A percentile compares a stretch with the other conserved stretches of the same genome.
These are phyloP conservation scores for Colletotrichum falcatum DNA, from an alignment of 2,329 filamentous ascomycete species.

Conservation along the genomic window DNA sequence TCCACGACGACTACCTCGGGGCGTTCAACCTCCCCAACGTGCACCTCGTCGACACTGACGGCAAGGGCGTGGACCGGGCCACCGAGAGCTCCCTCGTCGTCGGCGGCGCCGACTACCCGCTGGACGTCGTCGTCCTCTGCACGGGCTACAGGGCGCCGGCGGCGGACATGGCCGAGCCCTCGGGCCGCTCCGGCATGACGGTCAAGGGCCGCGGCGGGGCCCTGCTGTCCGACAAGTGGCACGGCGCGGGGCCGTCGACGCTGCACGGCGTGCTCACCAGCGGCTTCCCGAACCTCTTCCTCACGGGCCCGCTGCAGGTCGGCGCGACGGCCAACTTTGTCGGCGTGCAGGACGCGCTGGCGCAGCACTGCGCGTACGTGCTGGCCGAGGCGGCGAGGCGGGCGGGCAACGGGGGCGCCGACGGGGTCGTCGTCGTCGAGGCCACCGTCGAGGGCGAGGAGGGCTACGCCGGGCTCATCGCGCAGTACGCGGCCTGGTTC, in stretches of 20 bases:
- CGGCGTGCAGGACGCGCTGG: slow-evolving; percentile 51
- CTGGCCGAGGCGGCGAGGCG: slow-evolving; percentile 44
- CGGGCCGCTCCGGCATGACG: slow-evolving; percentile 34
- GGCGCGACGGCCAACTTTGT: slow-evolving; percentile 54
- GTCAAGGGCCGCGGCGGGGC: slow-evolving; percentile 58
- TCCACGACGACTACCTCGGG: slow-evolving; percentile 69
- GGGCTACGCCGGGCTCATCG: slow-evolving; percentile 57
- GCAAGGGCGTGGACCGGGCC: slow-evolving; percentile 60
- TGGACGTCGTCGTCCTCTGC: slow-evolving; percentile 55
- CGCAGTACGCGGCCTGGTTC: slow-evolving; percentile 55
- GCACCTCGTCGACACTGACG: slow-evolving; percentile 69
- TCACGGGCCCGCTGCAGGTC: slow-evolving; percentile 57
- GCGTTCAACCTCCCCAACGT: slow-evolving; percentile 71
- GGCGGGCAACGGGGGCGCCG: slow-evolving; percentile 38
- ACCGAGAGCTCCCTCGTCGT: slow-evolving; percentile 61
- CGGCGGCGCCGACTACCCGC: slow-evolving; percentile 59
- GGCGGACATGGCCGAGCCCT: slow-evolving; percentile 48
- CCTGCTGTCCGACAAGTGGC: slow-evolving; percentile 60
- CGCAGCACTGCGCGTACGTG: slow-evolving; percentile 58
- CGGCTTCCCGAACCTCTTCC: slow-evolving; percentile 68
- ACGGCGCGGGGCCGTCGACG: slow-evolving; percentile 55
- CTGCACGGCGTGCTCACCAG: slow-evolving; percentile 63
- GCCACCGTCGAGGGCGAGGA: slow-evolving; percentile 59
- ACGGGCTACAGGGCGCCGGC: slow-evolving; percentile 53
- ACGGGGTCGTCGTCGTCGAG: slow-evolving; percentile 53